Conservation (phyloP, 495 filamentous ascomycete genomes). For the Corynascus novoguineensis region DNA sequence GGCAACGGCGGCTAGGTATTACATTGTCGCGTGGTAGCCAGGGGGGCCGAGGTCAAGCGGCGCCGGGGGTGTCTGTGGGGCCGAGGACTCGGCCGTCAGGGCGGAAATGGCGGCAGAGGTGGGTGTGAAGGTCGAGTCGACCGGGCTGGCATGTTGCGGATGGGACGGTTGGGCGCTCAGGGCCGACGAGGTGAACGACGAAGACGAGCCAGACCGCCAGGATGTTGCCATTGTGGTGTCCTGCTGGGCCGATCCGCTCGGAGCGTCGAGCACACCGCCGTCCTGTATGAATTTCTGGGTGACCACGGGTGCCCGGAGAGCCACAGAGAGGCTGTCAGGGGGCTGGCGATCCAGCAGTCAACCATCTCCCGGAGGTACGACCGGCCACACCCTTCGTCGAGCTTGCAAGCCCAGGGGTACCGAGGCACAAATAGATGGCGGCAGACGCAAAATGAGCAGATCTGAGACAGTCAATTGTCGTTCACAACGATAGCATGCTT, state of each 20-base stretch:
- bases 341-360: background rate
- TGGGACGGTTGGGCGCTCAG: conserved; percentile 24
- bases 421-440: background rate
- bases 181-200: conserved; percentile 34
- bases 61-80: conserved; percentile 28
- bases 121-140: conserved; percentile 31
- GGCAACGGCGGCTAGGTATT: conserved; percentile 14
- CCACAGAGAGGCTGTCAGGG: conserved; percentile 6
- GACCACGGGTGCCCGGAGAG: conserved; percentile 5
- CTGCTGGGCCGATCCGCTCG: background rate
- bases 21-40: conserved; percentile 37
- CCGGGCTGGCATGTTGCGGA: conserved; percentile 27
- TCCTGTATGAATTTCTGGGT: conserved; percentile 3
- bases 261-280: conserved; percentile 5
- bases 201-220: conserved; percentile 31
- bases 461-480: background rate
- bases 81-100: conserved; percentile 28
- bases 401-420: background rate
- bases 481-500: conserved; percentile 4
- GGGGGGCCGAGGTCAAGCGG: conserved; percentile 37
- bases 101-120: conserved; percentile 30
- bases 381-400: conserved; percentile 6
- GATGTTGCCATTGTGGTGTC: conserved; percentile 27
- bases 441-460: background rate
- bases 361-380: conserved; percentile 1